Base-by-base conservation (phyloP, 2,329 filamentous ascomycete species). In the Cytospora paraplurivora region DNA sequence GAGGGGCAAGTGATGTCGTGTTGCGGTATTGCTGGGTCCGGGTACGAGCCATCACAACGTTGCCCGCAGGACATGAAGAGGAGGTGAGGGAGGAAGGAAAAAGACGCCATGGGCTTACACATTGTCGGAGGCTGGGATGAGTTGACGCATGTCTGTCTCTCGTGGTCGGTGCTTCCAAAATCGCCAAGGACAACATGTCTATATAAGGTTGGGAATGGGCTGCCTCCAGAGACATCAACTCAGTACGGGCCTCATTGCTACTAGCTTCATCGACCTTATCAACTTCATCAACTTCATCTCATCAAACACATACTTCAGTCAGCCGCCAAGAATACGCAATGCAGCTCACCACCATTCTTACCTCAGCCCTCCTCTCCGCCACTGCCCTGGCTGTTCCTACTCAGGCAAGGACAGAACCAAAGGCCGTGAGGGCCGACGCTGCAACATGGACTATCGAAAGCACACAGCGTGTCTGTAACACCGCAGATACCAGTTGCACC, bases 401-500 rank as follows among this genome's bases (percentile, higher is more conserved):
- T 15, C 19, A 57, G 32, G 67, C 70, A 53, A 68, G 69, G 27
- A 70, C 69, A 47, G 70, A 67, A 1, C 44, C 65, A 2, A 68
- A 69, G 60, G 70, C 71, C 19, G 65, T 66, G 61, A 67, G 68
- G 44, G 74, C 75, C 62, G 72, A 72, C 38, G 68, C 68, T 38
- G 69, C 69, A 35, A 60, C 75, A 57, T 81, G 78, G 79, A 79
- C 73, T 8, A 73, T 81, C 67, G 67, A 72, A 47, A 63, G 68
- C 59, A 63, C 79, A 63, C 73, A 73, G 67, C 78, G 77, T 35
- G 71, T 69, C 41, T 80, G 78, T 75, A 72, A 78, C 71, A 51
- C 63, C 6, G 70, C 50, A 27, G 72, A 80, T 73, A 77, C 75
- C 17, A 70, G 69, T 37, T 80, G 78, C 74, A 72, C 69, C 50